Percentiles rank a stretch among this genome's conserved stretches.
Evolutionary conservation across 331 rosid genomes (phyloP).

Genomic region (Prunus yedoensis): DNA sequence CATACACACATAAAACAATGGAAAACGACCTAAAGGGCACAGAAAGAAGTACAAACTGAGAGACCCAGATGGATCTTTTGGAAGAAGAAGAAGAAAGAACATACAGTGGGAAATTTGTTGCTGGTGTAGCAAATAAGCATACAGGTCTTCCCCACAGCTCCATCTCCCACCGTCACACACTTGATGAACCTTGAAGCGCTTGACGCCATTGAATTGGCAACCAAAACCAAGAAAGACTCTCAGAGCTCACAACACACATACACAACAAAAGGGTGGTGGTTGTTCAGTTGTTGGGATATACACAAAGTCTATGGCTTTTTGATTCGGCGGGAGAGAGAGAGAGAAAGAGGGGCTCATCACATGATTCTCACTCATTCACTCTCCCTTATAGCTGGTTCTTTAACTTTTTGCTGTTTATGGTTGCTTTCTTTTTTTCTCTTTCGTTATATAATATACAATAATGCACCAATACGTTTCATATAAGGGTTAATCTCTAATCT

Average conservation of each 20-base stretch:
- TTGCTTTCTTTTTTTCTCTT: background rate
- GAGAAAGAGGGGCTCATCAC: conserved; percentile 56
- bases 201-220: conserved; percentile 75
- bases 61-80: conserved; percentile 32
- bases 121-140: conserved; percentile 98
- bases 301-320: conserved; percentile 40
- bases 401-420: background rate
- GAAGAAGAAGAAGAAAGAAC: conserved; percentile 12
- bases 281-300: conserved; percentile 38
- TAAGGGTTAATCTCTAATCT: background rate
- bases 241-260: conserved; percentile 4
- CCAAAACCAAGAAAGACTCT: conserved; percentile 24
- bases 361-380: conserved; percentile 79
- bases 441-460: background rate
- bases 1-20: background rate
- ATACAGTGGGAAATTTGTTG: conserved; percentile 90
- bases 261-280: conserved; percentile 23
- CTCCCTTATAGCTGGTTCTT: conserved; percentile 21
- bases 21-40: conserved; percentile 8
- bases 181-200: conserved; percentile 85
- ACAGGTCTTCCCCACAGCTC: conserved; percentile 97
- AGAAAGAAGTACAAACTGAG: conserved; percentile 8
- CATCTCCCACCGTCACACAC: conserved; percentile 95
- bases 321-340: conserved; percentile 32
- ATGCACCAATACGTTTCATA: background rate